A percentile compares a stretch with the other conserved stretches of the same genome.
Conservation (phyloP, 768 basidiomycete genomes). For the Scleroderma citrinum region DNA sequence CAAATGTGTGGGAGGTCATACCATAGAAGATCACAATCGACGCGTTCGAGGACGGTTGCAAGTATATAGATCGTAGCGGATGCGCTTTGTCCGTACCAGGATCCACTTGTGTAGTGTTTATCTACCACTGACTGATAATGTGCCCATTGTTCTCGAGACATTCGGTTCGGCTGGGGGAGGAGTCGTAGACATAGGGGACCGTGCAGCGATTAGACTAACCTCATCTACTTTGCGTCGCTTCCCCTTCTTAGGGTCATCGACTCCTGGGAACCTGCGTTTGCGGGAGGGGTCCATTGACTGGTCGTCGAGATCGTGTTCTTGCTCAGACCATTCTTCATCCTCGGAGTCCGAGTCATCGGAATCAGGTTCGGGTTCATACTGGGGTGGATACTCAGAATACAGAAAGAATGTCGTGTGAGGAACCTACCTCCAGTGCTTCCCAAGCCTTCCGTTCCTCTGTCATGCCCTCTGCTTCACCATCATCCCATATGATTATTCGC, state of each 20-base stretch:
- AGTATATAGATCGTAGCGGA: conserved; percentile 86
- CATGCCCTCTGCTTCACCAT: conserved; percentile 70
- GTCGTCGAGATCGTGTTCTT: conserved; percentile 37
- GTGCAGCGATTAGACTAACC: conserved; percentile 24
- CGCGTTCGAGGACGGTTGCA: conserved; percentile 84
- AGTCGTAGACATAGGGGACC: not conserved
- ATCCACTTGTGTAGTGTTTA: conserved; percentile 81
- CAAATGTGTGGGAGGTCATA: conserved; percentile 26
- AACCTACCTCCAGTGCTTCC: conserved; percentile 72
- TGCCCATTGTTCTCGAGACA: conserved; percentile 67
- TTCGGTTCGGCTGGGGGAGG: conserved; percentile 38
- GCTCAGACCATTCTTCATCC: conserved; percentile 41
- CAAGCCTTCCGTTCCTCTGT: conserved; percentile 73
- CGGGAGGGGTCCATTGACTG: conserved; percentile 30
- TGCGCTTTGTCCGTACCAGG: conserved; percentile 85
- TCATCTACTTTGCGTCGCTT: conserved; percentile 60
- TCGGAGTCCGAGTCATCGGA: conserved; percentile 56
- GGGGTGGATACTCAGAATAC: conserved; percentile 5
- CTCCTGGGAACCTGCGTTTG: conserved; percentile 45
- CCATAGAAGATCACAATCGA: conserved; percentile 94
- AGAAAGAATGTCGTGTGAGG: not conserved
- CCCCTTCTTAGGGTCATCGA: conserved; percentile 33
- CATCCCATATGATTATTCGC: conserved; percentile 88
- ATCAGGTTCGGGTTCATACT: conserved; percentile 78
- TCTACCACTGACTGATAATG: conserved; percentile 59